Evolutionary conservation across 164 flowering plant species (phyloP), one percentile per base, ranked within the genome.

Genomic region (Vitis rotundifolia): DNA sequence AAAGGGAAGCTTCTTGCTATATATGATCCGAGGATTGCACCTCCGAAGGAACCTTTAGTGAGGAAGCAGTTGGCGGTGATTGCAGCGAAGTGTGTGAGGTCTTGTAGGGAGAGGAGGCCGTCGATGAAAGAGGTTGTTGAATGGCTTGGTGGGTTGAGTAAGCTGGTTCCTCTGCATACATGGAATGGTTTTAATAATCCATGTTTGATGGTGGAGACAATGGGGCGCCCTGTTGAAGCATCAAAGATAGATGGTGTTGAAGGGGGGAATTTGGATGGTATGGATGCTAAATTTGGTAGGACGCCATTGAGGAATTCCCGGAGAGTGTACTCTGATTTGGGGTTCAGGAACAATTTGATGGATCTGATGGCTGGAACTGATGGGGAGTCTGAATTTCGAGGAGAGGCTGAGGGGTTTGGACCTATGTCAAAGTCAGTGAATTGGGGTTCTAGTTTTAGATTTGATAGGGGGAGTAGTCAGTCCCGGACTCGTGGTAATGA

Each of bases 61-160:
- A 84, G 90, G 82, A 89, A 85, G 78, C 93, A 88, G 59, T 73
- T 94, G 77, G 91, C 89, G 4, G 79, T 88, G 13, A 82, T 91
- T 28, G 97, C 93, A 0, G 85, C 89, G 0, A 91, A 89, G 54
- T 94, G 98, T 73, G 98, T 92, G 76, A 87, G 97, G 84, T 79
- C 90, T 61, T 81, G 86, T 48, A 81, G 90, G 66, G 97, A 94
- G 83, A 71, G 92, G 63, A 74, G 98, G 73, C 98, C 98, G 0
- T 71, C 90, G 1, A 94, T 94, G 97, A 83, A 74, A 67, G 87
- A 94, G 58, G 79, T 92, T 54, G 97, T 81, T 22, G 85, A 79
- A 29, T 79, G 86, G 77, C 84, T 94, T 31, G 70, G 73, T 29
- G 83, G 79, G 74, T 75, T 94, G 82, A 77, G 79, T 73, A 87